Base-by-base conservation (phyloP, 768 basidiomycete species). In the Suillus spraguei region DNA sequence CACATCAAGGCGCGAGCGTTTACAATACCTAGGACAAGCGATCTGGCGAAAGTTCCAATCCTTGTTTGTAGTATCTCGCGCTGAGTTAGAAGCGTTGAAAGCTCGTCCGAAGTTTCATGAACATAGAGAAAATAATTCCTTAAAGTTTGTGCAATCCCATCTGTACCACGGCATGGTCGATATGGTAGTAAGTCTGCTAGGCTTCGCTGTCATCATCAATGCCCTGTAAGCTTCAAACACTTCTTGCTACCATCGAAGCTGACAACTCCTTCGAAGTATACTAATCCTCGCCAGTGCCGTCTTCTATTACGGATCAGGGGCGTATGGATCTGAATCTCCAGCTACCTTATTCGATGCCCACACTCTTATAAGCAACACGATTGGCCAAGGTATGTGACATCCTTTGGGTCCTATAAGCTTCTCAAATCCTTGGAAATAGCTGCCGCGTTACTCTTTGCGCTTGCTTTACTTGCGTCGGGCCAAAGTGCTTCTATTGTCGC, bases 401-500 rank as follows among this genome's bases (percentile, higher is more conserved):
- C 38, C 28, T 13, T 16, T 9, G 28, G 3, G 4, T 10, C 0
- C 28, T 44, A n/a, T 32, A 28, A 41, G 11, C 20, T 64, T 65
- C 9, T 42, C 59, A 62, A 42, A 66, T 59, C n/a, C 32, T 41
- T 6, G 50, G 22, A 38, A 63, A 22, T 69, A 92, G 93, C 84
- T 46, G 89, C 93, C 9, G 95, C 91, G 0, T 85, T 87, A n/a
- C 77, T 97, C 46, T 98, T 97, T 69, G 95, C 96, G 2, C 71
- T 98, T 47, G 93, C 92, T 3, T 78, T 98, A 16, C 83, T 98
- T 14, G 87, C 89, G 39, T 81, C 94, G 2, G 95, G 96, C 3
- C 95, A 97, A 81, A 92, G 92, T 66, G 92, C 96, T 0, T 91
- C 90, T 9, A 84, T 97, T 58, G 90, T 97, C 4, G 95, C 93